Base-by-base conservation (phyloP, 495 filamentous ascomycete species). In the Ramalina peruviana region DNA sequence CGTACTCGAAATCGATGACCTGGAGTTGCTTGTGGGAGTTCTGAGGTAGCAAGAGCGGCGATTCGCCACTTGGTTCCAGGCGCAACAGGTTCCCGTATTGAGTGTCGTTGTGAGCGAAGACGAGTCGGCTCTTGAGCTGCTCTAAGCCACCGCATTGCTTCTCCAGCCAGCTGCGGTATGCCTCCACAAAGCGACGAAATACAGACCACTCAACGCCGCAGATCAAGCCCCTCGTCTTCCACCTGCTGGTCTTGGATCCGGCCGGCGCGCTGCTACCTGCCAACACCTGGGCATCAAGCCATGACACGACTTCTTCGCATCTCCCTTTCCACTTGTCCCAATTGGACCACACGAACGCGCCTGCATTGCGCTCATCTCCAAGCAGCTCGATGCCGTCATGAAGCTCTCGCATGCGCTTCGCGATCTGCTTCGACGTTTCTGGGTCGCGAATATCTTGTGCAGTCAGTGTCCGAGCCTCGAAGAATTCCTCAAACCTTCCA, bases 1-100 rank as follows among this genome's bases (percentile, higher is more conserved):
- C 86, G 61, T 99, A 99, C 62, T 99, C 92, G 58, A 99, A 99
- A 65, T 99, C 92, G 58, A 99, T 99, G 48, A 99, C 92, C 3
- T 95, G 72, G 4, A 99, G 77, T 60, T 90, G 89, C 63, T 88
- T 95, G 67, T 99, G 92, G 55, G 89, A 79, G 60, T 95, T 94
- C 37, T 81, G 77, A 1, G 92, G 93, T 30, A 85, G 75, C 7
- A 96, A 79, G 19, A 97, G 74, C 2, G 93, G 93, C 0, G 89
- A 96, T 55, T 93, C 77, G 40, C 83, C 81, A 44, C 76, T 74
- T 4, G 93, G 88, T 42, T 83, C 75, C 57, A 96, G 71, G n/a
- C 92, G 83, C 25, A 99, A 79, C 44, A 99, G 86, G 60, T 99
- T 99, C 48, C 92, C 92, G 61, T 97, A 97, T 81, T 99, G 92